A percentile compares a stretch with the other conserved stretches of the same genome.
Evolutionary conservation across 2,329 filamentous ascomycete species (phyloP).

Genomic region (Beauveria sp.): DNA sequence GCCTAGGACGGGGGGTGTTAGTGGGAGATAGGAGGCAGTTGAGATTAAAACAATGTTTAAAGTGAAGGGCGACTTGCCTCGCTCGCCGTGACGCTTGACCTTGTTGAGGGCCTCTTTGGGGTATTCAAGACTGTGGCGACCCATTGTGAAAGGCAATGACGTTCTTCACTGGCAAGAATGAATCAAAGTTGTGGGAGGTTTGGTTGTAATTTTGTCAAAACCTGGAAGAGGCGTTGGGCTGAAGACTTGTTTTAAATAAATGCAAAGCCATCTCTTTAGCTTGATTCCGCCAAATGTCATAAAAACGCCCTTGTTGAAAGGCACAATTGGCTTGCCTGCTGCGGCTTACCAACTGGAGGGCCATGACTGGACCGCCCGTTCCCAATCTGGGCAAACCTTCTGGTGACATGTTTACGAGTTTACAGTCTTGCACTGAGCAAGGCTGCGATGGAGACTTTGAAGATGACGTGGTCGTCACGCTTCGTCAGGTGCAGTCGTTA

Average conservation of each 20-base stretch:
- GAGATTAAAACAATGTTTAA: no score
- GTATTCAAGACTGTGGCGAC: conserved; percentile 44
- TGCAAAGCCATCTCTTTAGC: background rate
- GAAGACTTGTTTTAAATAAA: background rate
- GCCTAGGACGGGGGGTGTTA: conserved; percentile 34
- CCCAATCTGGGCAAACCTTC: background rate
- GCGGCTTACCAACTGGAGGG: background rate
- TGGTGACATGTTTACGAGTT: no score
- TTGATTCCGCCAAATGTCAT: background rate
- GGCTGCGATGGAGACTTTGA: no score
- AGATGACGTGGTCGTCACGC: background rate
- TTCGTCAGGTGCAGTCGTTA: conserved; percentile 6
- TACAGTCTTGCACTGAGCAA: no score
- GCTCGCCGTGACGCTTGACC: conserved; percentile 57
- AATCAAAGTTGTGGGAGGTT: no score
- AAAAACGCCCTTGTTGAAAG: background rate
- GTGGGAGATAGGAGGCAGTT: background rate
- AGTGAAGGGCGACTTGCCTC: conserved; percentile 38
- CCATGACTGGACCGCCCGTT: background rate
- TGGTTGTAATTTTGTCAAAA: background rate
- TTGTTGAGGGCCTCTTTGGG: conserved; percentile 57
- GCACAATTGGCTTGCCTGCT: background rate
- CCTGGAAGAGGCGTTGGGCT: background rate
- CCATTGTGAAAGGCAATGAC: conserved; percentile 20
- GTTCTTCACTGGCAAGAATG: no score